Evolutionary conservation across 768 basidiomycete genomes (phyloP).

Genomic region (Cantharellus anzutake): DNA sequence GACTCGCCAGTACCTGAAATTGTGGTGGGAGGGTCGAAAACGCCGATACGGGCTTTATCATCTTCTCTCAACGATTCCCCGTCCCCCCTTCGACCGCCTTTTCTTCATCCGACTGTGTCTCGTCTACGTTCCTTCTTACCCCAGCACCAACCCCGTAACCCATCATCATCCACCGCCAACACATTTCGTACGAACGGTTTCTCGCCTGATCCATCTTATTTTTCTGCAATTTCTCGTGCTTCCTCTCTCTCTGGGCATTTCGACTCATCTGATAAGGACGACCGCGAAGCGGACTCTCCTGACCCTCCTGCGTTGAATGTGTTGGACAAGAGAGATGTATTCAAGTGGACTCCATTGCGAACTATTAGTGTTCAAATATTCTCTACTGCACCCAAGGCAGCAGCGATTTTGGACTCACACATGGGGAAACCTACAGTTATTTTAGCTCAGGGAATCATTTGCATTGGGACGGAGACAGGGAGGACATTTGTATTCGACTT

Average conservation of each 20-base stretch:
- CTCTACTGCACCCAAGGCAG: constrained; percentile 33
- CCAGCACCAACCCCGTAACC: constrained; percentile 17
- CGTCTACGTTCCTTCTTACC: constrained; percentile 33
- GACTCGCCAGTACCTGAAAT: constrained; percentile 11
- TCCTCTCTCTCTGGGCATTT: constrained; percentile 40
- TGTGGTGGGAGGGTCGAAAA: constrained; percentile 2
- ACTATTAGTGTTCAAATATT: constrained; percentile 39
- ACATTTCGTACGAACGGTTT: constrained; percentile 26
- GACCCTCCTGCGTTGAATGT: not conserved
- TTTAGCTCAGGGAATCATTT: constrained; percentile 73
- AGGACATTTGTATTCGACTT: constrained; percentile 76
- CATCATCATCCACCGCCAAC: constrained; percentile 25
- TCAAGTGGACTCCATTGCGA: constrained; percentile 57
- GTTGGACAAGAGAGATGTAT: constrained; percentile 28
- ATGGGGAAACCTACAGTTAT: constrained; percentile 60
- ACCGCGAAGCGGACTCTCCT: constrained; percentile 6
- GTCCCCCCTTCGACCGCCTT: constrained; percentile 5
- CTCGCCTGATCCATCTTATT: constrained; percentile 42
- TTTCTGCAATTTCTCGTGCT: constrained; percentile 49
- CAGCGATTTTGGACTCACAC: constrained; percentile 40
- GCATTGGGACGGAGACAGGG: constrained; percentile 70
- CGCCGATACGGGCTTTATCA: constrained; percentile 4
- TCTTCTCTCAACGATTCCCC: constrained; percentile 1
- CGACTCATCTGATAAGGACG: constrained; percentile 14
- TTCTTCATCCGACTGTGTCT: constrained; percentile 21